These are phyloP conservation scores for Mangifera indica DNA, from an alignment of 345 rosid genomes.

Conservation along the genomic window DNA sequence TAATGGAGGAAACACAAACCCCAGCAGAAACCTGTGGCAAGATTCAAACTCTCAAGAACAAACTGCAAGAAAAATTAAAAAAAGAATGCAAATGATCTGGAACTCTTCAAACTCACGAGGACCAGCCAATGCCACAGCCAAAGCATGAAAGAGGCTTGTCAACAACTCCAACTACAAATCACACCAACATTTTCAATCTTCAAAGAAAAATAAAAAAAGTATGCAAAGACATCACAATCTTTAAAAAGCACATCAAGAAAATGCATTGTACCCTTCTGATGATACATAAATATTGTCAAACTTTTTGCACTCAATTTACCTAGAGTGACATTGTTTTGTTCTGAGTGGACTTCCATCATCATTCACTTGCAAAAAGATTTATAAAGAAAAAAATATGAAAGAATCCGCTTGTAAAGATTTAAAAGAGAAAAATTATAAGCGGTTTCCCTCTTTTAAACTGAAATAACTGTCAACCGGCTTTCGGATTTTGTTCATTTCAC, in stretches of 20 bases:
- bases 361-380: too few species aligned
- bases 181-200: neutral
- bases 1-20: conserved; percentile 26
- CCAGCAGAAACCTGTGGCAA: conserved; percentile 25
- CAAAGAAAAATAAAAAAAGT: neutral
- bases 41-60: neutral
- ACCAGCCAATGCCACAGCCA: conserved; percentile 38
- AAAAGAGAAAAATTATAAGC: neutral
- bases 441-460: conserved; percentile 12
- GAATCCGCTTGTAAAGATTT: too few species aligned
- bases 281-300: neutral
- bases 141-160: conserved; percentile 31
- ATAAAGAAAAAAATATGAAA: too few species aligned
- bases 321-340: neutral
- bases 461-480: conserved; percentile 17
- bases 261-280: too few species aligned
- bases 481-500: neutral
- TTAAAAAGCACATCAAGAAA: neutral
- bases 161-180: conserved; percentile 7
- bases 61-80: neutral
- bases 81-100: neutral
- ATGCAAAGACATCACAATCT: neutral
- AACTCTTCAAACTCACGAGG: conserved; percentile 22
- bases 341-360: neutral
- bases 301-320: conserved; percentile 18